Evolutionary conservation across 768 basidiomycete species (phyloP), one percentile per base, ranked within the genome.

Genomic region (Pholiota microspora): DNA sequence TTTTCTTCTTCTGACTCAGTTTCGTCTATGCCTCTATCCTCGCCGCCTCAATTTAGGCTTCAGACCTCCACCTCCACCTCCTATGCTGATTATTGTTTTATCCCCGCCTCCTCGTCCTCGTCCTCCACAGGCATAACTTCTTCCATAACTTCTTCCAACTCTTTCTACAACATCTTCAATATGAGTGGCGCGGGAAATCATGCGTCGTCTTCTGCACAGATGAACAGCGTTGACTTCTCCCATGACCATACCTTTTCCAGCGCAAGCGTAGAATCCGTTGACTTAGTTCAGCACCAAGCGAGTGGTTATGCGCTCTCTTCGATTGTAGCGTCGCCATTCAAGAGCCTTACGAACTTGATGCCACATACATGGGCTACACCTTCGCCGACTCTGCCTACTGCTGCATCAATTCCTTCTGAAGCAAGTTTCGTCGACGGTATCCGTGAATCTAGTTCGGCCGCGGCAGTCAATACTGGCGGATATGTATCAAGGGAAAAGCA

Each of bases 401-500:
- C 28, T 6, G 34, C 36, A 50, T 44, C 56, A 13, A 8, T 40
- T 35, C 34, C 48, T 35, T 21, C 54, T 12, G 34, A 28, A 7
- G 13, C 16, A 18, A 12, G 9, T 8, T 16, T 12, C 15, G 18
- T 16, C n/a, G n/a, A 28, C 24, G 15, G 28, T 15, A 12, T 3
- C 5, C 15, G 32, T 45, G 34, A 31, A 7, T 9, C 40, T 57
- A 13, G 50, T 28, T 18, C 18, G 8, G 45, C 29, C 12, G 29
- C 29, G 40, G 57, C 55, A 47, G 31, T 38, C n/a, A n/a, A n/a
- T n/a, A n/a, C n/a, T 25, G 54, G 71, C 16, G 51, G 70, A 53
- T 88, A 75, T 64, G 84, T 88, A 45, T 77, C 84, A 24, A 85
- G 79, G 65, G 79, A 85, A 62, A 78, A 73, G 59, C 90, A 92